Conservation (phyloP, 805 yeast species). For the Wickerhamomyces strasburgensis region DNA sequence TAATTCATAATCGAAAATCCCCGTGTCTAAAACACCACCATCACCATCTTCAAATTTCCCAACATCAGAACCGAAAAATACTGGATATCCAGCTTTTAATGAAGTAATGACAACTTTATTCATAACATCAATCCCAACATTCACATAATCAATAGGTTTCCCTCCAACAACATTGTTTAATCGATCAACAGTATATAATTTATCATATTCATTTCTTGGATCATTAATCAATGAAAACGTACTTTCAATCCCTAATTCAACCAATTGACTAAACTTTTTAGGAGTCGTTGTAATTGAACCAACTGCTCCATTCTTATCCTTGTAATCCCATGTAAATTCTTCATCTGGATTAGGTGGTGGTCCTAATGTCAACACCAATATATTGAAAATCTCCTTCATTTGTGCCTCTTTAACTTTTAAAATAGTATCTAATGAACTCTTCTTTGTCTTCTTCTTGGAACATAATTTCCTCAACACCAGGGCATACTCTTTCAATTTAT, state of each 20-base stretch:
- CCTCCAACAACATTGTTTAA: conserved; percentile 70
- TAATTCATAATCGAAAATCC: conserved; percentile 60
- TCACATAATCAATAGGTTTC: conserved; percentile 62
- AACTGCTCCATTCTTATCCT: conserved; percentile 54
- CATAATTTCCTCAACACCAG: conserved; percentile 52
- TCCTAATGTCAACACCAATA: conserved; percentile 63
- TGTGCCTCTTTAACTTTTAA: conserved; percentile 37
- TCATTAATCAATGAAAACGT: conserved; percentile 69
- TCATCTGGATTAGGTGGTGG: conserved; percentile 71
- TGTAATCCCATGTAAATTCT: conserved; percentile 66
- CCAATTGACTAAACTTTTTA: conserved; percentile 51
- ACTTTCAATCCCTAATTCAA: conserved; percentile 45
- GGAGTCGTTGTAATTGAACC: conserved; percentile 54
- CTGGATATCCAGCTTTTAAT: conserved; percentile 66
- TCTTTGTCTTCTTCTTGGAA: conserved; percentile 27
- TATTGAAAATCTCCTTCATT: conserved; percentile 57
- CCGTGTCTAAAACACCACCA: conserved; percentile 66
- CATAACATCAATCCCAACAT: conserved; percentile 51
- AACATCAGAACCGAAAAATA: conserved; percentile 84
- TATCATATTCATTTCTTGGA: conserved; percentile 66
- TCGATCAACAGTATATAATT: conserved; percentile 63
- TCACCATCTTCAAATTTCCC: conserved; percentile 56
- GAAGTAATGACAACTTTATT: conserved; percentile 58
- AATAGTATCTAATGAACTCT: conserved; percentile 30
- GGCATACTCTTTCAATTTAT: conserved; percentile 72